These are phyloP conservation scores for Alternaria gansuensis DNA, from an alignment of 2,329 filamentous ascomycete species.

Conservation along the genomic window DNA sequence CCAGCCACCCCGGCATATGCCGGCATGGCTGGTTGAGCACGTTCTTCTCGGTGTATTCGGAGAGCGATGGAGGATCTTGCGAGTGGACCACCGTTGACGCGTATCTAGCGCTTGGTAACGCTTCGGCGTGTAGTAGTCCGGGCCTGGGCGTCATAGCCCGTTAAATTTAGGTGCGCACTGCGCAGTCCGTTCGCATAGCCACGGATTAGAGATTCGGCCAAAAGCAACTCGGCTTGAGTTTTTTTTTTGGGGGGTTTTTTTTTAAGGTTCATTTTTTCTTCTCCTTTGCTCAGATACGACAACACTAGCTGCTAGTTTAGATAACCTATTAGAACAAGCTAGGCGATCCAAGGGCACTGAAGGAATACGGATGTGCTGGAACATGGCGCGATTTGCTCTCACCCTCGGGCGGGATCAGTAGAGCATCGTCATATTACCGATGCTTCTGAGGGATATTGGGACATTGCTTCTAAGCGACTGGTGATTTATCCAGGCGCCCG, in stretches of 20 bases:
- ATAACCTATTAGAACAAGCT: conserved; percentile 5
- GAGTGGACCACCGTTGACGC: conserved; percentile 31
- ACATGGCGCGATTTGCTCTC: neutral
- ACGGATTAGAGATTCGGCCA: conserved; percentile 12
- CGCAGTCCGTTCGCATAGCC: conserved; percentile 24
- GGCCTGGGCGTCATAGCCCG: conserved; percentile 23
- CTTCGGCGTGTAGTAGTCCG: conserved; percentile 14
- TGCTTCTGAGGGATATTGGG: conserved; percentile 22
- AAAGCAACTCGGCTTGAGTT: conserved; percentile 23
- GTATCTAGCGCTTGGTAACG: conserved; percentile 18
- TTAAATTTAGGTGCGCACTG: conserved; percentile 21
- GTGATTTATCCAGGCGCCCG: conserved; percentile 37
- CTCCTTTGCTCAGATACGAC: conserved; percentile 14
- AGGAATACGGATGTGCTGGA: conserved; percentile 14
- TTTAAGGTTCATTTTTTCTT: neutral
- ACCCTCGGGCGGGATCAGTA: conserved; percentile 10
- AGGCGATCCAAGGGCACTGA: neutral
- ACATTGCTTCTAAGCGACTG: conserved; percentile 9
- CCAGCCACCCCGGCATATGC: conserved; percentile 24
- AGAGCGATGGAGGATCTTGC: conserved; percentile 22
- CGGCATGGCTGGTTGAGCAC: conserved; percentile 28
- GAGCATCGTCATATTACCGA: conserved; percentile 16
- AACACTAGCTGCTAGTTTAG: conserved; percentile 10
- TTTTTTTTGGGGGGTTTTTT: conserved; percentile 9
- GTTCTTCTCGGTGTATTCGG: conserved; percentile 28